These are phyloP conservation scores for Metschnikowia henanensis DNA, from an alignment of 805 yeast species.

Conservation along the genomic window DNA sequence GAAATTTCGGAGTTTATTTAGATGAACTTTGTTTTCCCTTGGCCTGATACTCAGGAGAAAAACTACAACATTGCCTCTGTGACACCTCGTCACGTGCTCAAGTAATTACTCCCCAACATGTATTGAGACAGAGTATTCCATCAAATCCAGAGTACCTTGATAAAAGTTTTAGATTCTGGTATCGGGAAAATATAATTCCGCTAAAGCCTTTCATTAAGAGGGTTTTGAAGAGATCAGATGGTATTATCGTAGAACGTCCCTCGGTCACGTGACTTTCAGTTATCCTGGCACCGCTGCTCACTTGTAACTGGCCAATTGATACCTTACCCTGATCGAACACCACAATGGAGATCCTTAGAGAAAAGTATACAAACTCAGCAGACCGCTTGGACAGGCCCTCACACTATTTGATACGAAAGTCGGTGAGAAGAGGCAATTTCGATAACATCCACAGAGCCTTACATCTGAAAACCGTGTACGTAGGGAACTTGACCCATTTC, in stretches of 20 bases:
- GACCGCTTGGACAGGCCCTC: conserved; percentile 74
- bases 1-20: no score
- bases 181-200: no score
- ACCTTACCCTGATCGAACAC: neutral
- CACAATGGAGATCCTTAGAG: conserved; percentile 40
- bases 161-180: no score
- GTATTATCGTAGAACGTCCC: neutral
- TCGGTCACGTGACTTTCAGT: neutral
- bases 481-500: conserved; percentile 85
- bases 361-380: conserved; percentile 60
- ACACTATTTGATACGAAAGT: conserved; percentile 63
- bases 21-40: no score
- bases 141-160: no score
- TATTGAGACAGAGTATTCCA: no score
- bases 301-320: neutral
- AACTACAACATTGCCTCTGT: no score
- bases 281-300: neutral
- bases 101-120: no score
- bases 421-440: conserved; percentile 50
- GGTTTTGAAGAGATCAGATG: no score
- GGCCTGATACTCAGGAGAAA: no score
- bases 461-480: conserved; percentile 76
- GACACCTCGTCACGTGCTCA: no score
- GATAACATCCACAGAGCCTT: conserved; percentile 66
- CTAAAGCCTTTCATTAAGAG: no score